Evolutionary conservation across 441 rosid species (phyloP).

Genomic region (Gossypium gossypioides): DNA sequence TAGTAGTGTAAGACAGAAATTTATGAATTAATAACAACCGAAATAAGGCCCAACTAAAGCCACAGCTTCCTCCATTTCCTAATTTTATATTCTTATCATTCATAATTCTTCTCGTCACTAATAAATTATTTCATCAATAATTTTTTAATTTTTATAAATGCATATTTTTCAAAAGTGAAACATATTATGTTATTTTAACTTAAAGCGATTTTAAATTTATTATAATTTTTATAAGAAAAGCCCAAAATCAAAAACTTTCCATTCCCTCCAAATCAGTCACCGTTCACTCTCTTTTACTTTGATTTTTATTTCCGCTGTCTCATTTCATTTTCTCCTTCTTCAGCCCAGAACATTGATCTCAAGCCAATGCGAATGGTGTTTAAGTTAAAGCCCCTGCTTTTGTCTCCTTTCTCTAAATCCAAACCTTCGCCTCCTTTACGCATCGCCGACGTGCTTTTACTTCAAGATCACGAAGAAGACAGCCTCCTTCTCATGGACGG

Average conservation of each 20-base stretch:
- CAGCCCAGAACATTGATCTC: not conserved
- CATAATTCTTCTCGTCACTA: not conserved
- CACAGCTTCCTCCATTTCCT: not conserved
- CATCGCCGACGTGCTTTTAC: constrained; percentile 14
- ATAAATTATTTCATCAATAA: too few species aligned
- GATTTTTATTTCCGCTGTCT: not conserved
- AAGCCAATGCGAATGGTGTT: not conserved
- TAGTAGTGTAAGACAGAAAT: not conserved
- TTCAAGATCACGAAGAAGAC: constrained; percentile 2
- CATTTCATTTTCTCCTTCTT: not conserved
- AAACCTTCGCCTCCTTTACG: constrained; percentile 4
- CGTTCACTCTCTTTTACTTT: not conserved
- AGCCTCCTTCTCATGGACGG: not conserved
- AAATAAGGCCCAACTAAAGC: not conserved
- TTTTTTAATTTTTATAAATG: too few species aligned
- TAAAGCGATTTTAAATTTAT: not conserved
- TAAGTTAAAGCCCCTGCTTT: not conserved
- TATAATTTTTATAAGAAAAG: not conserved
- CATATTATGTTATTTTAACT: not conserved
- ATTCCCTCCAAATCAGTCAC: not conserved
- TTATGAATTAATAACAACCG: not conserved
- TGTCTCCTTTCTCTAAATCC: not conserved
- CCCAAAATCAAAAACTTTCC: not conserved
- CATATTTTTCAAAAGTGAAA: too few species aligned
- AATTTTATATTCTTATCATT: not conserved